Base-by-base conservation (phyloP, 164 flowering plant species). In the Nymphaea thermarum region DNA sequence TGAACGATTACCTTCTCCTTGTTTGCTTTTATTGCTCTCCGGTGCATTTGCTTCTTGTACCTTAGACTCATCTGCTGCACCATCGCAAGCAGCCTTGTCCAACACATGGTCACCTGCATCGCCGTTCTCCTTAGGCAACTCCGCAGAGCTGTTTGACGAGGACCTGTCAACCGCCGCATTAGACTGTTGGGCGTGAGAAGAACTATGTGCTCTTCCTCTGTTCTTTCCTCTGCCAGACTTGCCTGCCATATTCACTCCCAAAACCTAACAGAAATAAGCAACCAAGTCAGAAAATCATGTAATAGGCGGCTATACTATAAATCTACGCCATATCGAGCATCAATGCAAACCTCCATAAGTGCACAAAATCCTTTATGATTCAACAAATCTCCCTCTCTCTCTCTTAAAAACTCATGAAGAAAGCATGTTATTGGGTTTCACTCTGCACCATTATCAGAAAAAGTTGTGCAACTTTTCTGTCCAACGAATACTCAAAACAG, bases 181-280 rank as follows among this genome's bases (percentile, higher is more conserved):
- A 43, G 71, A 66, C 17, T 74, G 88, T 0, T 78, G 53, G 67
- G 86, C 63, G 68, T 67, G 79, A 1, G 79, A 42, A 68, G 86
- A 72, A 71, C 12, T 77, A 0, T 86, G 66, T 14, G 63, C 91
- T 76, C 68, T 87, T 74, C 80, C 71, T 64, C 53, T 72, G 16
- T 82, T 83, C 79, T 75, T 87, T 63, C 81, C 83, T 72, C 72
- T 87, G 75, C 79, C 86, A 5, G 96, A 89, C 55, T 89, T 93
- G 55, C 98, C 97, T 2, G 96, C 98, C 97, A 93, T 89, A 45
- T 62, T 47, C n/a, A 25, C 44, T 69, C 66, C 73, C 65, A 15
- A 59, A 70, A 64, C 65, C 65, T 11, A 47, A 69, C n/a, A 42
- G 3, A 64, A 63, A 25, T 6, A 42, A 7, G 43, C 63, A 47